Evolutionary conservation across 352 stramenopile genomes (phyloP), one percentile per base, ranked within the genome.

Genomic region (Phytopythium mirpurense): DNA sequence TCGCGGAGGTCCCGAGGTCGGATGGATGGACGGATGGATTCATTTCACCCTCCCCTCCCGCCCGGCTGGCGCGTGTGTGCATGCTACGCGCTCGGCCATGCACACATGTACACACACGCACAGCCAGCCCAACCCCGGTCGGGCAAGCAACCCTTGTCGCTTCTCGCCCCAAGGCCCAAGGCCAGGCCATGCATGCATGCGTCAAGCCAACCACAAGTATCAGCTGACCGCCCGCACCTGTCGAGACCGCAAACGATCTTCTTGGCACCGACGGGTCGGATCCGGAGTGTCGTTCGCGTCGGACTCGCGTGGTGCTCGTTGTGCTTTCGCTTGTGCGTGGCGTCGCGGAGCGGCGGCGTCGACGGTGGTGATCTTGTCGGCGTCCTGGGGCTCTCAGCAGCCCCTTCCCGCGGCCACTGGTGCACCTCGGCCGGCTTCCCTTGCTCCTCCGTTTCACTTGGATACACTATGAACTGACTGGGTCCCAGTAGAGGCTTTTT

Each of bases 1-100:
- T 49, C 43, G 43, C 43, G 43, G 29, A 9, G 29, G 29, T 9
- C 29, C 9, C 29, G 9, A 9, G n/a, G 16, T 29, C 32, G n/a
- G 45, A 38, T 52, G 29, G 45, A n/a, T 40, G 29, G 45, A 36
- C 44, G 45, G 45, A 52, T 52, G 45, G 45, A 52, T 52, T 27
- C 45, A 52, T 26, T 27, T 51, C 44, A n/a, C 45, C 27, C 31
- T 36, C 45, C 45, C 45, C 45, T 38, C 37, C n/a, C 34, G 43
- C 43, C 24, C 43, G 43, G 29, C 18, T 23, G 26, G 43, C 14
- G 21, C 1, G 21, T 35, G 26, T 5, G 42, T 19, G 27, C 29
- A 9, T 9, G 29, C 29, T n/a, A n/a, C n/a, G 38, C 38, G 10
- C 38, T 26, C 7, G 40, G 40, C 12, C 41, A 47, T 36, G 18